A percentile compares a stretch with the other conserved stretches of the same genome.
These are phyloP conservation scores for Microcyclospora pomicola DNA, from an alignment of 2,329 filamentous ascomycete species.

Conservation along the genomic window DNA sequence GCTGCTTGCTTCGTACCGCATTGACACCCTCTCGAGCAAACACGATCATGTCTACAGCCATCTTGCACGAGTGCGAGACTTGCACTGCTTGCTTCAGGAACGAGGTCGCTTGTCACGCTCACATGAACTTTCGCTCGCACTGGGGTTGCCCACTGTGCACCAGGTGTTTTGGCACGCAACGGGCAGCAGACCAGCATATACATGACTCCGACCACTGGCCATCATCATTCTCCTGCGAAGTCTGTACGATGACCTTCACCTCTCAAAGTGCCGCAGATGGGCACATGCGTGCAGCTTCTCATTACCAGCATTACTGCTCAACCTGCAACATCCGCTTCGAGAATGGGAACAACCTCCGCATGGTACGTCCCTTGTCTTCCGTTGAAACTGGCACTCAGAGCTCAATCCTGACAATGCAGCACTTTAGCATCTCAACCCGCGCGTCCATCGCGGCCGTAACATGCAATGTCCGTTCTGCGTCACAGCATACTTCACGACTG, in stretches of 20 bases:
- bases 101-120: conserved; percentile 1
- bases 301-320: conserved; percentile 21
- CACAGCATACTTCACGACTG: conserved; percentile 29
- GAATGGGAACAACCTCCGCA: conserved; percentile 18
- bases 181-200: conserved; percentile 21
- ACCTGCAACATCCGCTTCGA: conserved; percentile 19
- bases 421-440: conserved; percentile 46
- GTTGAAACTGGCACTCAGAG: neutral
- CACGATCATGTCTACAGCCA: no score
- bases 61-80: no score
- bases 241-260: conserved; percentile 13
- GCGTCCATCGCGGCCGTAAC: conserved; percentile 31
- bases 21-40: no score
- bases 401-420: neutral
- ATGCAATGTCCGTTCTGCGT: conserved; percentile 44
- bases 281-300: conserved; percentile 17
- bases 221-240: conserved; percentile 15
- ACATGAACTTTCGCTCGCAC: conserved; percentile 8
- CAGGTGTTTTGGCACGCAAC: conserved; percentile 19
- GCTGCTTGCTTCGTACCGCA: no score
- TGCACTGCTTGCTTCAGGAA: no score
- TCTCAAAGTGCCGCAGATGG: conserved; percentile 9
- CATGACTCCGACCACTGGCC: conserved; percentile 17
- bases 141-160: conserved; percentile 15
- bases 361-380: conserved; percentile 1